These are phyloP conservation scores for Colletotrichum camelliae DNA, from an alignment of 2,329 filamentous ascomycete genomes.

Conservation along the genomic window DNA sequence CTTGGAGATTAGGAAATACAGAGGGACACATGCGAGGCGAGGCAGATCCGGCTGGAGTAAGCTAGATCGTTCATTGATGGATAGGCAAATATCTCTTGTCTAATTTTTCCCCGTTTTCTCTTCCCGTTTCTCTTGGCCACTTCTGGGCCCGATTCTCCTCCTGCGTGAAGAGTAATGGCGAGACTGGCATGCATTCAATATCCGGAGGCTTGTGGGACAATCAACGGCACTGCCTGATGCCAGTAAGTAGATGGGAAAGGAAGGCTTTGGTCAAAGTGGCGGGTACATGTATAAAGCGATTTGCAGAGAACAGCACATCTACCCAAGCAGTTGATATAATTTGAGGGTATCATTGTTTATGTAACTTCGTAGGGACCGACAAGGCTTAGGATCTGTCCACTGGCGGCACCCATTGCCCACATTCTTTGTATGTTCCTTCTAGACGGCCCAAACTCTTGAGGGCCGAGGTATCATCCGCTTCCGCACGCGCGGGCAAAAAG, in stretches of 20 bases:
- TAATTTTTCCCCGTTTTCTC: not conserved
- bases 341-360: not conserved
- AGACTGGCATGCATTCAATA: not conserved
- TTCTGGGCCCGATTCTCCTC: not conserved
- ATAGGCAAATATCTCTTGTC: conserved; percentile 8
- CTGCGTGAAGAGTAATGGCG: not conserved
- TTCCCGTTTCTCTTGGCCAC: not conserved
- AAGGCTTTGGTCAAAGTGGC: not conserved
- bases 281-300: not conserved
- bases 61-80: not conserved
- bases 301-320: not conserved
- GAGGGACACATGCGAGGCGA: conserved; percentile 3
- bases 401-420: not conserved
- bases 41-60: not conserved
- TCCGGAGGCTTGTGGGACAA: not conserved
- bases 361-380: not conserved
- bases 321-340: not conserved
- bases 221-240: not conserved
- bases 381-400: not conserved
- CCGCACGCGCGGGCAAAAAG: not conserved
- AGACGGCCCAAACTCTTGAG: not conserved
- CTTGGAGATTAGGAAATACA: not conserved
- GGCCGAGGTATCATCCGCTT: not conserved
- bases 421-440: not conserved
- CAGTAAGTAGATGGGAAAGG: not conserved